Conservation (phyloP, 306 rosid genomes). For the Mucuna pruriens region DNA sequence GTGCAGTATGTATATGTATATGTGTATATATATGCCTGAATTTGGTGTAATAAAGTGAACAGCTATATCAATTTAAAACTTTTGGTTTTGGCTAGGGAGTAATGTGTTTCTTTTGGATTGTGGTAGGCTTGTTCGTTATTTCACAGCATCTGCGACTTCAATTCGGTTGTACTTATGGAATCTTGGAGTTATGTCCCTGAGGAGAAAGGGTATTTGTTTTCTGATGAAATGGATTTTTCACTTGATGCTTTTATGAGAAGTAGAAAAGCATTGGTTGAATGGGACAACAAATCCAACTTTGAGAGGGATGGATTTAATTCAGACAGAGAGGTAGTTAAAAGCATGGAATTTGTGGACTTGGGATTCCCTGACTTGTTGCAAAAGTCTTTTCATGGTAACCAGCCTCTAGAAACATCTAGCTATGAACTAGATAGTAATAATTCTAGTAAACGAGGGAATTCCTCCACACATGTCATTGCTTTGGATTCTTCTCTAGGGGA, state of each 20-base stretch:
- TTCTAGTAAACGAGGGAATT: slow-evolving; percentile 50
- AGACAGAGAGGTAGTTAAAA: slow-evolving; percentile 51
- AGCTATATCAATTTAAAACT: background rate
- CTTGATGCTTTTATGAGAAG: slow-evolving; percentile 60
- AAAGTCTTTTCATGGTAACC: slow-evolving; percentile 49
- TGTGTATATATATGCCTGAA: slow-evolving; percentile 14
- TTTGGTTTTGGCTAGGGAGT: slow-evolving; percentile 39
- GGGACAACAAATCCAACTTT: slow-evolving; percentile 57
- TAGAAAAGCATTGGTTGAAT: slow-evolving; percentile 56
- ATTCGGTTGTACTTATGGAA: slow-evolving; percentile 59
- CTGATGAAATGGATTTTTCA: slow-evolving; percentile 69
- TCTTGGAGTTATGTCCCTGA: slow-evolving; percentile 71
- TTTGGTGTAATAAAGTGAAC: slow-evolving; percentile 5
- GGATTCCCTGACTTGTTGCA: slow-evolving; percentile 58
- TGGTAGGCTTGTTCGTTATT: slow-evolving; percentile 46
- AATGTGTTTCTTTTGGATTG: slow-evolving; percentile 35
- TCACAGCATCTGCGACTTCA: slow-evolving; percentile 28
- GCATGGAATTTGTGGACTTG: slow-evolving; percentile 61
- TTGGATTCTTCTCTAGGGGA: slow-evolving; percentile 60
- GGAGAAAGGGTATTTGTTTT: slow-evolving; percentile 59
- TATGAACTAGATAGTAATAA: slow-evolving; percentile 51
- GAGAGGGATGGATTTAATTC: slow-evolving; percentile 54
- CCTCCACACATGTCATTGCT: slow-evolving; percentile 56
- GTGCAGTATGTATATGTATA: background rate
- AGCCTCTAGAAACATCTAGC: slow-evolving; percentile 50